A percentile compares a stretch with the other conserved stretches of the same genome.
phyloP scores from a whole-genome alignment of 306 rosid species.

The Vicia villosa region DNA sequence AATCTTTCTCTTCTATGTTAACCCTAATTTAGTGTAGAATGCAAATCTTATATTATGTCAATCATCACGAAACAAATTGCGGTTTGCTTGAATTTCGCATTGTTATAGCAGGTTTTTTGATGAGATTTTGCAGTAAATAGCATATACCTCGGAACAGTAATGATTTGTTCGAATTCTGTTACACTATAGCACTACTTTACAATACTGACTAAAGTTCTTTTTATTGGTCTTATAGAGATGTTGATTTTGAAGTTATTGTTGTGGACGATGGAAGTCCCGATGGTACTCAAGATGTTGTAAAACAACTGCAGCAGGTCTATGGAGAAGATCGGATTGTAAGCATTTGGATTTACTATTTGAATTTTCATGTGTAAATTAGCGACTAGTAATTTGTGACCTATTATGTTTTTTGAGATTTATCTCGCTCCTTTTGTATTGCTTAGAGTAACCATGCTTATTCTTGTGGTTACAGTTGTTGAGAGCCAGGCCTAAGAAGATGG shows the following conservation, averaged over 20 bases:
- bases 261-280: conserved; percentile 99
- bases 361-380: background rate
- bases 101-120: too few species aligned
- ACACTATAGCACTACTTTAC: background rate
- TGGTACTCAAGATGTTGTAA: conserved; percentile 85
- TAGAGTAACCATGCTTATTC: conserved; percentile 20
- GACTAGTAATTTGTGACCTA: background rate
- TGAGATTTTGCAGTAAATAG: background rate
- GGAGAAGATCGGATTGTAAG: conserved; percentile 91
- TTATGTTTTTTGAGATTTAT: conserved; percentile 6
- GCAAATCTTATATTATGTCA: conserved; percentile 1
- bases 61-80: background rate
- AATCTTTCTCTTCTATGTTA: background rate
- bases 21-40: background rate
- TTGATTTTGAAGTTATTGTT: conserved; percentile 80
- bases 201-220: background rate
- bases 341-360: conserved; percentile 2
- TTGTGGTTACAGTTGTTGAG: conserved; percentile 65
- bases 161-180: background rate
- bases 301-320: conserved; percentile 79
- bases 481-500: conserved; percentile 89
- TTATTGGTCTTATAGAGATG: conserved; percentile 56
- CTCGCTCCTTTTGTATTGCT: background rate
- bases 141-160: background rate
- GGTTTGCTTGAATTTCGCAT: background rate